Conservation (phyloP, 2,329 filamentous ascomycete species). For the Teratosphaeria epicoccoides region DNA sequence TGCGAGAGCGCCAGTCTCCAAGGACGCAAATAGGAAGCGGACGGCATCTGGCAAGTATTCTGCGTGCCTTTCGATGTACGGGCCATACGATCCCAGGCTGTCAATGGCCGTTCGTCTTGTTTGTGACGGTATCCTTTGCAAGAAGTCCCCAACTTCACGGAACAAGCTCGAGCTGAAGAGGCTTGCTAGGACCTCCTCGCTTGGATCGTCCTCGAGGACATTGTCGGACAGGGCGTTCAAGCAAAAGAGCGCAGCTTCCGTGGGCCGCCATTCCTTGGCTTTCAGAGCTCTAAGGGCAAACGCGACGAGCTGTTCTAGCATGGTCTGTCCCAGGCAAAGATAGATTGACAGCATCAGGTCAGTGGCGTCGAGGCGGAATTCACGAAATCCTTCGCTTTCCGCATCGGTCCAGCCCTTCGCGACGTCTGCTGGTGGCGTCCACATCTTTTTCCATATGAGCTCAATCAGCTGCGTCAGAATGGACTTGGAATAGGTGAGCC, state of each 20-base stretch:
- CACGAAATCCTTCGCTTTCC: constrained; percentile 39
- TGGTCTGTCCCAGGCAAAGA: constrained; percentile 37
- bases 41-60: constrained; percentile 58
- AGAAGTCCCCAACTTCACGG: constrained; percentile 38
- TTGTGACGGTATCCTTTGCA: constrained; percentile 46
- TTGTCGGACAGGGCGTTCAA: constrained; percentile 59
- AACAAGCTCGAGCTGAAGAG: constrained; percentile 55
- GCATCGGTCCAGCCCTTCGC: constrained; percentile 56
- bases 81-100: constrained; percentile 61
- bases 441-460: constrained; percentile 22
- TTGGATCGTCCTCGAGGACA: constrained; percentile 45
- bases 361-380: constrained; percentile 65
- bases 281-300: constrained; percentile 33
- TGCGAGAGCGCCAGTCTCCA: constrained; percentile 49
- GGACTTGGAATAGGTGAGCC: constrained; percentile 48
- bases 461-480: constrained; percentile 46
- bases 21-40: constrained; percentile 61
- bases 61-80: constrained; percentile 64
- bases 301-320: constrained; percentile 39
- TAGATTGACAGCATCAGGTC: constrained; percentile 67
- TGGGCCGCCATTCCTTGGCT: constrained; percentile 35
- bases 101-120: constrained; percentile 59
- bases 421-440: constrained; percentile 50
- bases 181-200: constrained; percentile 48
- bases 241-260: constrained; percentile 48